These are phyloP conservation scores for Cydonia oblonga DNA, from an alignment of 331 rosid genomes.

Conservation along the genomic window DNA sequence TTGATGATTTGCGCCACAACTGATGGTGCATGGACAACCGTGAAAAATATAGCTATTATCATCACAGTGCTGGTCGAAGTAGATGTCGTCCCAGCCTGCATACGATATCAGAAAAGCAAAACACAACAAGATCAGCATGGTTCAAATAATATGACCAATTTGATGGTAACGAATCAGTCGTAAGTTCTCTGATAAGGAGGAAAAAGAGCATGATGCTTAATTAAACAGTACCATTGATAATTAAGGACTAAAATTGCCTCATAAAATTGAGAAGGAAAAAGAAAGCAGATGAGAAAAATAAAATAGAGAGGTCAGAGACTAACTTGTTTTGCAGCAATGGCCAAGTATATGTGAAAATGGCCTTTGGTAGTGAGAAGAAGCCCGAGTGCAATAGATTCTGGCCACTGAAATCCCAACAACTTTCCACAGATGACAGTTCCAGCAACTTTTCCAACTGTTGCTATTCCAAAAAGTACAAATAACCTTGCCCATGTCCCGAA, in stretches of 20 bases:
- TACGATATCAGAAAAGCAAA: conserved; percentile 10
- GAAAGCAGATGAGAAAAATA: not conserved
- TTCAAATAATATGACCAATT: not conserved
- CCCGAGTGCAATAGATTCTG: conserved; percentile 74
- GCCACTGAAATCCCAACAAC: conserved; percentile 68
- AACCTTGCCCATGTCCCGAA: conserved; percentile 46
- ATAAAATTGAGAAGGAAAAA: conserved; percentile 3
- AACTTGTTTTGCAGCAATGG: conserved; percentile 57
- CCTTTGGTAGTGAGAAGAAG: conserved; percentile 80
- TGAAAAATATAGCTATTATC: conserved; percentile 47
- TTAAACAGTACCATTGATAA: not conserved
- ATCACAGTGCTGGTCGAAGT: conserved; percentile 39
- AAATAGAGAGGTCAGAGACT: conserved; percentile 12
- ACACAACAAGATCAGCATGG: not conserved
- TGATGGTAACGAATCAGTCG: not conserved
- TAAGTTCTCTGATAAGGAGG: not conserved
- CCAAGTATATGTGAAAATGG: conserved; percentile 82
- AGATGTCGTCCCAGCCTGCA: conserved; percentile 28
- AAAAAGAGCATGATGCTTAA: not conserved
- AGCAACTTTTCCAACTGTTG: conserved; percentile 41
- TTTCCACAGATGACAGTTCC: conserved; percentile 66
- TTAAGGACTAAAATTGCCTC: not conserved
- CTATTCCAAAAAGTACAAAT: conserved; percentile 24
- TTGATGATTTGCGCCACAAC: conserved; percentile 65
- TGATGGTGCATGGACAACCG: conserved; percentile 56